Evolutionary conservation across 139 green algal genomes (phyloP), one percentile per base, ranked within the genome.

Genomic region (Dunaliella primolecta): DNA sequence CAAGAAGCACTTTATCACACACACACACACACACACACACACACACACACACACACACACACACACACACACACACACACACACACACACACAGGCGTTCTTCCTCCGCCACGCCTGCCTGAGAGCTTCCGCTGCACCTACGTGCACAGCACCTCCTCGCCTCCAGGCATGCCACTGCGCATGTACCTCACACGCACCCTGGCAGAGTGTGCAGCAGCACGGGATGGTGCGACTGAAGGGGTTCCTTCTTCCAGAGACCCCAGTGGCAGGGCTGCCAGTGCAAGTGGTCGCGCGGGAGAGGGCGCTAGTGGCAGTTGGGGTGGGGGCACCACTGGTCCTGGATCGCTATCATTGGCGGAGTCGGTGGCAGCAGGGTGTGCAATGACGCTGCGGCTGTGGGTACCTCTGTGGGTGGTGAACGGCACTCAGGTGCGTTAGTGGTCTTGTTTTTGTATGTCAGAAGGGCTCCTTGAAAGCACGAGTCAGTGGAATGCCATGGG

Each of bases 331-430:
- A 36, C 20, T 1, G 1, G 3, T 2, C 36, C n/a, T 20, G 32
- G 23, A 11, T 33, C n/a, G 21, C 7, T 33, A 3, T 33, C 77
- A 70, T 3, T 64, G 2, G 81, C 80, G 29, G 72, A 85, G 81
- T 90, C 89, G 0, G 89, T 93, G 36, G 93, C 93, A 1, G 56
- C 79, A 25, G 94, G 93, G 1, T 83, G 89, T 25, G 90, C 94
- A 0, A 81, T 96, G 27, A 29, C 86, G 29, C 91, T 95, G 80
- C 80, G 85, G 0, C 85, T 96, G 78, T 90, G 87, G 36, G 91
- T 94, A 25, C 93, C 93, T 3, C 88, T 95, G n/a, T 95, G 91
- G 92, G 56, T 97, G 57, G 86, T 95, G 35, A 97, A 97, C 56
- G 90, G 87, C 78, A 95, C 93, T 23, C 84, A 64, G 46, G 46